Evolutionary conservation across 345 rosid genomes (phyloP), one percentile per base, ranked within the genome.

Genomic region (Psidium friedrichsthalianum): DNA sequence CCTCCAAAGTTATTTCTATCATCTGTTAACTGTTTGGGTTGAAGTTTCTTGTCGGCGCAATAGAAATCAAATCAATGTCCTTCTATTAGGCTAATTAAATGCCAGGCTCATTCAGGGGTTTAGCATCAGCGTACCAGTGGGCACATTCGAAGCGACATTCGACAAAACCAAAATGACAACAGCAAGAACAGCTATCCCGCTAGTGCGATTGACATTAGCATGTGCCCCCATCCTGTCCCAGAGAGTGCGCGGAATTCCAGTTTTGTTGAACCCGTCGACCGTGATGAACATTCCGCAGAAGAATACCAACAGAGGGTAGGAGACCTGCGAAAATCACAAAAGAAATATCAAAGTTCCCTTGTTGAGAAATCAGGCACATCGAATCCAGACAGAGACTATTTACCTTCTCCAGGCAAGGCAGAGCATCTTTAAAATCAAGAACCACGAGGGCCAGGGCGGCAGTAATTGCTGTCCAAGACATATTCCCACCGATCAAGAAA

Each of bases 201-300:
- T 78, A 22, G 89, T 84, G 64, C 82, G 89, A 86, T 92, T 86
- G 18, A 93, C 89, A 64, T 90, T 88, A 3, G 99, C 91, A 84
- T 94, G 85, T 56, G 99, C 95, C 91, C 94, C 98, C 96, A 93
- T 91, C 13, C 91, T 55, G 56, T 94, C 93, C 98, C 99, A 96
- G 5, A 95, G 83, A 78, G 89, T 83, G 21, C 94, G 90, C 44
- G 99, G 99, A 49, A 97, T 94, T 86, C 96, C 98, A 51, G 98
- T 94, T 90, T n/a, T n/a, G 88, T 97, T 94, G 86, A 97, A 97
- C 74, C 98, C 99, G 25, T 93, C 91, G 0, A 97, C 96, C 0
- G 99, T 93, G 88, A 97, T 94, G 82, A 95, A 95, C 98, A 95
- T 95, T 42, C 99, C 98, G 24, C 99, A 94, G 51, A 97, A 94